Percentiles rank a stretch among this genome's conserved stretches.
Evolutionary conservation across 1,139 yeast genomes (phyloP).

Genomic region (Yamadazyma atmosphaerica): DNA sequence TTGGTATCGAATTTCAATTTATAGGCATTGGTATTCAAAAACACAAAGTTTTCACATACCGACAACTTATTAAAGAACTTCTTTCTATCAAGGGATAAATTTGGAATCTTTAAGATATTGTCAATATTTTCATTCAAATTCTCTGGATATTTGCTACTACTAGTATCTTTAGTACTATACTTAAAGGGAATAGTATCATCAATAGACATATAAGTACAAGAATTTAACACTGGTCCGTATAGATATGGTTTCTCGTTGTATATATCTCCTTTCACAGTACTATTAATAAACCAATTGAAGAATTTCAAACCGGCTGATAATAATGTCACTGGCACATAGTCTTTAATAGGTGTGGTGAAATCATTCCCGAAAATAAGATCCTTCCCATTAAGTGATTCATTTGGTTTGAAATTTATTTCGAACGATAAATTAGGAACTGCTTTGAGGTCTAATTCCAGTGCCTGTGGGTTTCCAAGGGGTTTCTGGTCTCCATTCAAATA

Average conservation of each 20-base stretch:
- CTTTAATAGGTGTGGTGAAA: constrained; percentile 58
- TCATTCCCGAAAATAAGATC: constrained; percentile 69
- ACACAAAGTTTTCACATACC: constrained; percentile 34
- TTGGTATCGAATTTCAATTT: constrained; percentile 40
- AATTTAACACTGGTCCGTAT: constrained; percentile 61
- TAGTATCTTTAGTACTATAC: constrained; percentile 12
- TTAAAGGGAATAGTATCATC: constrained; percentile 17
- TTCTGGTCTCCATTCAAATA: constrained; percentile 27
- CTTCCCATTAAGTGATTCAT: constrained; percentile 46
- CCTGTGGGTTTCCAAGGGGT: constrained; percentile 12
- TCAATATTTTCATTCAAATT: constrained; percentile 20
- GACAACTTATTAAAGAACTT: constrained; percentile 30
- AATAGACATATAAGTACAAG: constrained; percentile 45
- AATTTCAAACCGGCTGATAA: constrained; percentile 52
- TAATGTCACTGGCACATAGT: constrained; percentile 54
- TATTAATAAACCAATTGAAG: constrained; percentile 59
- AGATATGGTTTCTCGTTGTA: constrained; percentile 61
- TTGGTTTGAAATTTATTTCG: constrained; percentile 40
- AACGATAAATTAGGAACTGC: constrained; percentile 33
- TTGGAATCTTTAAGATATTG: constrained; percentile 25
- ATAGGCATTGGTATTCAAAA: constrained; percentile 26
- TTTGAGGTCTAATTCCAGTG: constrained; percentile 5
- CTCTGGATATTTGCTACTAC: constrained; percentile 19
- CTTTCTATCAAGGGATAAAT: constrained; percentile 30
- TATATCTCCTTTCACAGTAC: constrained; percentile 63